A percentile compares a stretch with the other conserved stretches of the same genome.
phyloP scores from a whole-genome alignment of 805 yeast species.

The Candida germanica region DNA sequence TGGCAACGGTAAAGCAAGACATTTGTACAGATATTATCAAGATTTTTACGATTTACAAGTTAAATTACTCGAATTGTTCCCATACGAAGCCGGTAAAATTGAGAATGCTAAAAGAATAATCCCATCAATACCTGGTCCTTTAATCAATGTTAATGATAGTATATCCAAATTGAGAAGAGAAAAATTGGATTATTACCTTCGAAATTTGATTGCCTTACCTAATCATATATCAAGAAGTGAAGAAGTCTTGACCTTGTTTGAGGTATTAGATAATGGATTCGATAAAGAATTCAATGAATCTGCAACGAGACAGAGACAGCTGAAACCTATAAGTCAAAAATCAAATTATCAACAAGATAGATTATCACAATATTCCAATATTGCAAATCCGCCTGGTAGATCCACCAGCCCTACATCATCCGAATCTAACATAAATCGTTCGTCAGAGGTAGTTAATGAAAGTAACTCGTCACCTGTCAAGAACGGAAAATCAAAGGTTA shows the following conservation, averaged over 20 bases:
- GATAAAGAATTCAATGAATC: conserved; percentile 48
- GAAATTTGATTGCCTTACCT: conserved; percentile 68
- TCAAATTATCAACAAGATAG: conserved; percentile 50
- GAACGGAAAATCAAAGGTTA: conserved; percentile 34
- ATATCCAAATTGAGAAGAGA: conserved; percentile 53
- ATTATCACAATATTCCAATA: conserved; percentile 47
- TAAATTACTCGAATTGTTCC: conserved; percentile 74
- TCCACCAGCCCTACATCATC: conserved; percentile 28
- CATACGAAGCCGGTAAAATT: conserved; percentile 87
- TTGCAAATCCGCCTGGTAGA: conserved; percentile 17
- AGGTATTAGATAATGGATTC: conserved; percentile 54
- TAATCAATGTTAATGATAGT: conserved; percentile 81
- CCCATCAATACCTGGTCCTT: conserved; percentile 96
- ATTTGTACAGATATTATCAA: conserved; percentile 85
- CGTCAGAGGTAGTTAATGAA: conserved; percentile 13
- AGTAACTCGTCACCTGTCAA: background rate
- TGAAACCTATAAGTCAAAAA: conserved; percentile 38
- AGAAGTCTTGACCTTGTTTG: conserved; percentile 70
- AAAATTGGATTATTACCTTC: conserved; percentile 51
- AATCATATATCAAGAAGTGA: conserved; percentile 66
- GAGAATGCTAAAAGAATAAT: conserved; percentile 73
- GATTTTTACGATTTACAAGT: conserved; percentile 95
- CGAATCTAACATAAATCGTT: conserved; percentile 16
- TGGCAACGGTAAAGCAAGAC: conserved; percentile 64
- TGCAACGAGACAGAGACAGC: conserved; percentile 18